Evolutionary conservation across 2,329 filamentous ascomycete genomes (phyloP).

Genomic region (Ilyonectria destructans): DNA sequence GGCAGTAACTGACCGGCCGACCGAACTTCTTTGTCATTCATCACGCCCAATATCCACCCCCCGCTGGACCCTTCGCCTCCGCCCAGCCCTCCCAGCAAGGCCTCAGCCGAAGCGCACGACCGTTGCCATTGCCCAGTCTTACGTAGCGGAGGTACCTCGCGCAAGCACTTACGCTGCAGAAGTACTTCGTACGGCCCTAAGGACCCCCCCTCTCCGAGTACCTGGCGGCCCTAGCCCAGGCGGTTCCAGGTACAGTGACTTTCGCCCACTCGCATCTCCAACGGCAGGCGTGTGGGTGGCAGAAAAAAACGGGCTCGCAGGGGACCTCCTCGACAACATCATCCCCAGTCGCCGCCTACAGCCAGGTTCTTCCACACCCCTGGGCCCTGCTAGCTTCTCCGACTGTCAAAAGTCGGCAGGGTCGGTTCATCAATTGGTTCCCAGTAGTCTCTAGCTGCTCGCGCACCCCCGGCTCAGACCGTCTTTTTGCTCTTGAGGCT

Average conservation of each 20-base stretch:
- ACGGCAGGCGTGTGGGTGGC: slow-evolving; percentile 39
- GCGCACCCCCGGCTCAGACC: slow-evolving; percentile 49
- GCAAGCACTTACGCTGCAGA: not conserved
- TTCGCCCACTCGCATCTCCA: slow-evolving; percentile 35
- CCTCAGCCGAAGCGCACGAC: slow-evolving; percentile 27
- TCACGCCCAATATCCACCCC: slow-evolving; percentile 25
- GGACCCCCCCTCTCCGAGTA: slow-evolving; percentile 29
- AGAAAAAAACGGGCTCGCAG: slow-evolving; percentile 49
- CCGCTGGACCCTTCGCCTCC: slow-evolving; percentile 15
- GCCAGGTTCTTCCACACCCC: slow-evolving; percentile 48
- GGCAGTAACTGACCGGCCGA: slow-evolving; percentile 34
- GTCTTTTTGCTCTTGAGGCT: slow-evolving; percentile 50
- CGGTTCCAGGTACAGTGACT: slow-evolving; percentile 50
- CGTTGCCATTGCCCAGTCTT: slow-evolving; percentile 27
- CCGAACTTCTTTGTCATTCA: slow-evolving; percentile 26
- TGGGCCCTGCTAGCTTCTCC: slow-evolving; percentile 48
- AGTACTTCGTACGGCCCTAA: slow-evolving; percentile 13
- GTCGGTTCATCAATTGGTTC: slow-evolving; percentile 51
- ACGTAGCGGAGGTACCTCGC: not conserved
- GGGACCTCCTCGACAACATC: slow-evolving; percentile 46
- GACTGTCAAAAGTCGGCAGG: slow-evolving; percentile 51
- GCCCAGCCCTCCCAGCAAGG: slow-evolving; percentile 12
- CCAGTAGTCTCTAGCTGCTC: slow-evolving; percentile 42
- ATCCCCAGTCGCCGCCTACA: slow-evolving; percentile 47
- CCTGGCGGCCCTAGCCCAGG: slow-evolving; percentile 38